Percentiles rank a stretch among this genome's conserved stretches.
Conservation (phyloP, 1,284 basidiomycete genomes). For the Naganishia liquefaciens region DNA sequence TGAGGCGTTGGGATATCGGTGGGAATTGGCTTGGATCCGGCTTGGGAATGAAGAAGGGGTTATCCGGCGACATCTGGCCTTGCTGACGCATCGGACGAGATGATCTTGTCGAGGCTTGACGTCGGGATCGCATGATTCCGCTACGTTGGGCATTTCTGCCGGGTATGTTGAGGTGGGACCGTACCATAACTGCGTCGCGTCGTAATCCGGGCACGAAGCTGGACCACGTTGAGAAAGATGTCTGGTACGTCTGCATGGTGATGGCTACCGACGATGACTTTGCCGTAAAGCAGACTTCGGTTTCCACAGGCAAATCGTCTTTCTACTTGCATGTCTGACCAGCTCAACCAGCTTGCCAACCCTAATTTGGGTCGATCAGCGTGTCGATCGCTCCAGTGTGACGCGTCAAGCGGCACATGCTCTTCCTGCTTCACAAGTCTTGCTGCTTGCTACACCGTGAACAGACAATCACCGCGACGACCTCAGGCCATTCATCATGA, state of each 20-base stretch:
- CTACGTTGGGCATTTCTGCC: background rate
- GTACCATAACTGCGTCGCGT: background rate
- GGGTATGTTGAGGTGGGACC: background rate
- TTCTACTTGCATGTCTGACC: background rate
- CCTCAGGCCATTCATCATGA: background rate
- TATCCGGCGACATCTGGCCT: background rate
- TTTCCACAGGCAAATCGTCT: too few species aligned
- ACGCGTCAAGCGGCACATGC: slow-evolving; percentile 3
- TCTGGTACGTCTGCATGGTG: background rate
- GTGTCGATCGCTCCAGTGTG: slow-evolving; percentile 1
- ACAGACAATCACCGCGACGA: background rate
- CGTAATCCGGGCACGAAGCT: background rate
- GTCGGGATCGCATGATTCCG: background rate
- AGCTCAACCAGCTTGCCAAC: background rate
- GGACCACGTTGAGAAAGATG: slow-evolving; percentile 1
- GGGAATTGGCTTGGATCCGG: slow-evolving; percentile 37
- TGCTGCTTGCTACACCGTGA: too few species aligned
- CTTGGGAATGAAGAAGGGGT: slow-evolving; percentile 32
- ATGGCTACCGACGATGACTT: background rate
- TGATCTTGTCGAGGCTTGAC: slow-evolving; percentile 9
- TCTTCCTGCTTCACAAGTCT: background rate
- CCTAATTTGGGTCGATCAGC: background rate
- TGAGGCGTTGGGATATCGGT: slow-evolving; percentile 45
- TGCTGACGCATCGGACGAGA: background rate
- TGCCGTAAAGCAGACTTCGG: too few species aligned